Evolutionary conservation across 2,329 filamentous ascomycete species (phyloP).

Genomic region (Hymenoscyphus fructigenus): DNA sequence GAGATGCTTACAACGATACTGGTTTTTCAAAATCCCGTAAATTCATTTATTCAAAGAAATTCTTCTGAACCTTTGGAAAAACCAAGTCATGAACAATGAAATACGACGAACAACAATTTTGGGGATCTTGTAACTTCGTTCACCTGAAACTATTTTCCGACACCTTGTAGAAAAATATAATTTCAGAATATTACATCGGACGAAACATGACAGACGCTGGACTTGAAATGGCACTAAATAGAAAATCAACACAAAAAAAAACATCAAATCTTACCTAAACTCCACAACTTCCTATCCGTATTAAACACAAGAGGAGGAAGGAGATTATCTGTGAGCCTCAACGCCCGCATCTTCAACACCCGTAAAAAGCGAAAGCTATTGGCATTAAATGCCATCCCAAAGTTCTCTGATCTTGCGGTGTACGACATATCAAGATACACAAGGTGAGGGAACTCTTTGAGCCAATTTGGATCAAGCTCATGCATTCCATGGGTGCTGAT

Average conservation of each 20-base stretch:
- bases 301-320: constrained; percentile 38
- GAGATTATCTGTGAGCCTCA: constrained; percentile 46
- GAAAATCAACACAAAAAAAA: background rate
- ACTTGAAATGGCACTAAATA: background rate
- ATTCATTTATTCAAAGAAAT: no score
- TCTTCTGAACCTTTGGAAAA: no score
- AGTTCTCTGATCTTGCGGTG: constrained; percentile 12
- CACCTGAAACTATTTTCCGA: background rate
- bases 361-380: constrained; percentile 25
- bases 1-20: no score
- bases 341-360: constrained; percentile 50
- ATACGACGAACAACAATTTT: no score
- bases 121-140: background rate
- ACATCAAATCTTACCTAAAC: background rate
- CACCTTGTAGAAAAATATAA: background rate
- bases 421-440: constrained; percentile 27
- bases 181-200: background rate
- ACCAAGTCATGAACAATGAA: no score
- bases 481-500: background rate
- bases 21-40: no score
- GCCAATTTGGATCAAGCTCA: background rate
- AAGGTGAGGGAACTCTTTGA: constrained; percentile 7
- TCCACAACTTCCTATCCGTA: constrained; percentile 18
- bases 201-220: background rate
- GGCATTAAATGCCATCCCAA: background rate